A percentile compares a stretch with the other conserved stretches of the same genome.
Conservation (phyloP, 2,329 filamentous ascomycete genomes). For the Trichoderma breve region DNA sequence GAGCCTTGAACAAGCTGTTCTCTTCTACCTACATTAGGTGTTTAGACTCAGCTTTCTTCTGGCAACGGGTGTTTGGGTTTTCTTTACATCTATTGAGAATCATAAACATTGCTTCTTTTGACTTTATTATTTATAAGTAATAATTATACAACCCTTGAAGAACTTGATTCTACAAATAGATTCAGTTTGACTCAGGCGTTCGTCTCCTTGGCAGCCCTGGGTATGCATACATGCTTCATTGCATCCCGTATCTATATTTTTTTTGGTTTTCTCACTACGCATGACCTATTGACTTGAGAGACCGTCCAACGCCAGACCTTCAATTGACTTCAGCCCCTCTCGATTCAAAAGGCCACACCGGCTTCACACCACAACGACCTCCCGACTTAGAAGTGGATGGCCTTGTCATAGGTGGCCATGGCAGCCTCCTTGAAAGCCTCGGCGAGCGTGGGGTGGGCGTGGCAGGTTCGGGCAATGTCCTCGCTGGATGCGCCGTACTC, state of each 20-base stretch:
- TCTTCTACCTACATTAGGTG: neutral
- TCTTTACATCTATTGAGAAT: neutral
- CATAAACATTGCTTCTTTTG: conserved; percentile 1
- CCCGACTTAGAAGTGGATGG: conserved; percentile 81
- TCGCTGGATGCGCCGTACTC: conserved; percentile 96
- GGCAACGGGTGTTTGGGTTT: too few relatives aligned
- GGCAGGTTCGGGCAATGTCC: conserved; percentile 91
- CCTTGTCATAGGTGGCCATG: conserved; percentile 93
- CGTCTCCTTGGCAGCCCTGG: neutral
- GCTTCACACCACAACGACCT: neutral
- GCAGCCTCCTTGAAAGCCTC: conserved; percentile 99
- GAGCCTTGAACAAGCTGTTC: too few relatives aligned
- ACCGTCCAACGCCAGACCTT: neutral
- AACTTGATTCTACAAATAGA: conserved; percentile 15
- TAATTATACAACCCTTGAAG: conserved; percentile 12
- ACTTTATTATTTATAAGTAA: conserved; percentile 15
- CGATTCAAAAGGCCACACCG: neutral
- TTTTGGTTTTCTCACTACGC: conserved; percentile 6
- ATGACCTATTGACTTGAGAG: neutral
- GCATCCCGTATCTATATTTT: conserved; percentile 8
- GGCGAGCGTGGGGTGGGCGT: conserved; percentile 92
- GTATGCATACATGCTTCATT: conserved; percentile 1
- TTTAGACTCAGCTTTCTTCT: neutral
- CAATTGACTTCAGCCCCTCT: neutral
- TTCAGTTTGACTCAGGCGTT: neutral